Evolutionary conservation across 345 rosid genomes (phyloP).

Genomic region (Moricandia arvensis): DNA sequence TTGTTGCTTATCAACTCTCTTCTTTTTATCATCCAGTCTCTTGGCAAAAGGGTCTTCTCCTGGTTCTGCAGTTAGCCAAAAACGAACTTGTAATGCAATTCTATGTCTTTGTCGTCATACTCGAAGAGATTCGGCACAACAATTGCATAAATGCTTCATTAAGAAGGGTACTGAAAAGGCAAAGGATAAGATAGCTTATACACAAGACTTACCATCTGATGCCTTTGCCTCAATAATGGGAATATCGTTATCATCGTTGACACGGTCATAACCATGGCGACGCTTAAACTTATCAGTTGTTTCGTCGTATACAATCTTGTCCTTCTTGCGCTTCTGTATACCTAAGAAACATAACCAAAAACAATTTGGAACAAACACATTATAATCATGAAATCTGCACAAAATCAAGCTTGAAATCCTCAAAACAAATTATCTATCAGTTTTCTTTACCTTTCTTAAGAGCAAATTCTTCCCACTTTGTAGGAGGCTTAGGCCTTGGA

Average conservation of each 20-base stretch:
- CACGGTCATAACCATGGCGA: slow-evolving; percentile 88
- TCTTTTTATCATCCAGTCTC: slow-evolving; percentile 70
- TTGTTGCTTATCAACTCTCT: slow-evolving; percentile 74
- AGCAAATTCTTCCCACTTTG: slow-evolving; percentile 44
- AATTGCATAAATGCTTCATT: not conserved
- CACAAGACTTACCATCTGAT: slow-evolving; percentile 61
- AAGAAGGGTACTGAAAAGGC: not conserved
- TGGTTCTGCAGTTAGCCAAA: slow-evolving; percentile 50
- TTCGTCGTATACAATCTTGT: slow-evolving; percentile 81
- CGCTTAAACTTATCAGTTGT: slow-evolving; percentile 87
- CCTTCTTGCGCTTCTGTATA: slow-evolving; percentile 79
- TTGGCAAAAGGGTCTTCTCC: slow-evolving; percentile 90
- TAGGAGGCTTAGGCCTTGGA: slow-evolving; percentile 42
- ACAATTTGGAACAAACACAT: not conserved
- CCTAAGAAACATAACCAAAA: slow-evolving; percentile 47
- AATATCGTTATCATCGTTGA: slow-evolving; percentile 78
- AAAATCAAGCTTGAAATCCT: slow-evolving; percentile 8
- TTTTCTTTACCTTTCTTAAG: slow-evolving; percentile 48
- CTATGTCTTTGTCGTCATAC: not conserved
- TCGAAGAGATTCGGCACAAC: not conserved
- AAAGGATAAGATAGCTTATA: not conserved
- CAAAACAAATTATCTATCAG: not conserved
- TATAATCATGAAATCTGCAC: not conserved
- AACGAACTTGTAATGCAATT: slow-evolving; percentile 11
- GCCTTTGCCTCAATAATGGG: slow-evolving; percentile 87